Evolutionary conservation across 164 flowering plant genomes (phyloP).

Genomic region (Magnolia sinica): DNA sequence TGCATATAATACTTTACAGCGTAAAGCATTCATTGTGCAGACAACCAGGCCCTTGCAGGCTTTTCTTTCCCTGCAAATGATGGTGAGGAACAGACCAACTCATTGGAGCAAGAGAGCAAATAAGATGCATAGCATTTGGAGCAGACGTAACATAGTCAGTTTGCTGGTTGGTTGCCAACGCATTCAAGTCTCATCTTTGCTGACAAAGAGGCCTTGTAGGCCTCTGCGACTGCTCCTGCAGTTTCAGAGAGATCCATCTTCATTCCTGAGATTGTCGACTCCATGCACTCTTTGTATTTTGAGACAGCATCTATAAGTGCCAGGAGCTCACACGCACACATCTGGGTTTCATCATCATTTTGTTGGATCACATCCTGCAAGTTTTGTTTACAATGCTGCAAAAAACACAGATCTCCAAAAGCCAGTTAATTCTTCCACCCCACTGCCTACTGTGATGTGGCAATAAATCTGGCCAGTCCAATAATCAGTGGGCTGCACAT

Average conservation of each 20-base stretch:
- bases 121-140: too few relatives aligned
- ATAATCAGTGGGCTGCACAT: too few relatives aligned
- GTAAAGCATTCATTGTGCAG: too few relatives aligned
- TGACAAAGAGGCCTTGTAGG: constrained; percentile 39
- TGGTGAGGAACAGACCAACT: too few relatives aligned
- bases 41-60: too few relatives aligned
- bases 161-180: neutral
- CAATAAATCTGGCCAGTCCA: neutral
- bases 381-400: constrained; percentile 44
- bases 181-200: constrained; percentile 8
- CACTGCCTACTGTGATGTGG: neutral
- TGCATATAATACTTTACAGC: too few relatives aligned
- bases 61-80: too few relatives aligned
- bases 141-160: neutral
- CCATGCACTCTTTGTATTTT: constrained; percentile 57
- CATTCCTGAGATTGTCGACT: constrained; percentile 50
- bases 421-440: neutral
- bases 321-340: constrained; percentile 56
- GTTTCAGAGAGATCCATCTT: constrained; percentile 42
- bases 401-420: constrained; percentile 6
- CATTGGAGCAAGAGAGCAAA: neutral
- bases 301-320: constrained; percentile 60
- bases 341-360: constrained; percentile 58
- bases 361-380: constrained; percentile 46
- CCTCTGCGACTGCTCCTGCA: constrained; percentile 38